These are phyloP conservation scores for Cyclotella distinguenda DNA, from an alignment of 108 stramenopile genomes.

Conservation along the genomic window DNA sequence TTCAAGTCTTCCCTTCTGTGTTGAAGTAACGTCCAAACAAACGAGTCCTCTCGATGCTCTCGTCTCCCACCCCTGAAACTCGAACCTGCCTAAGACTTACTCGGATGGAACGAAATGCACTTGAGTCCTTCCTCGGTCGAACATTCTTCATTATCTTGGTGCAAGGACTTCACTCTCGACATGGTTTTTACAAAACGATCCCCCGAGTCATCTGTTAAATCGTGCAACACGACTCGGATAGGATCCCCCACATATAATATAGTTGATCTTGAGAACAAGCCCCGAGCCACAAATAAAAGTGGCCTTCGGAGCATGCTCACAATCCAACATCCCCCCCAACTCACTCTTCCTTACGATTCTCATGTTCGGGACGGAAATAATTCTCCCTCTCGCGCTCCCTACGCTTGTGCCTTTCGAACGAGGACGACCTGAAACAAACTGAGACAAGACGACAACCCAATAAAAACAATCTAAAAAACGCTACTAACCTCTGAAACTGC, in stretches of 20 bases:
- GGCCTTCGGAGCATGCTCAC: neutral
- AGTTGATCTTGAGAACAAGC: neutral
- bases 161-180: slow-evolving; percentile 15
- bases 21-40: neutral
- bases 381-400: slow-evolving; percentile 58
- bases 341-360: slow-evolving; percentile 5
- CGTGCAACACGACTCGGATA: slow-evolving; percentile 3
- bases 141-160: slow-evolving; percentile 11
- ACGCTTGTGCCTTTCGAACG: slow-evolving; percentile 76
- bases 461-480: neutral
- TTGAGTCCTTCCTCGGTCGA: neutral
- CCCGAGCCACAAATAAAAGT: neutral
- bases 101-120: neutral
- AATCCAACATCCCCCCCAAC: neutral
- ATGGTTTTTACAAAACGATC: neutral
- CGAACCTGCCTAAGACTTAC: neutral
- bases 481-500: slow-evolving; percentile 45
- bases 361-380: slow-evolving; percentile 43
- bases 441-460: neutral
- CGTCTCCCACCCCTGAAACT: neutral
- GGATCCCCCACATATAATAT: neutral
- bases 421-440: slow-evolving; percentile 54
- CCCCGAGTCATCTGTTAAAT: slow-evolving; percentile 18
- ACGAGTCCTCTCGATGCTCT: neutral
- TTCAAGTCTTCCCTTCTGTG: slow-evolving; percentile 5